Evolutionary conservation across 2,329 filamentous ascomycete genomes (phyloP).

Genomic region (Ceratocystis harringtonii): DNA sequence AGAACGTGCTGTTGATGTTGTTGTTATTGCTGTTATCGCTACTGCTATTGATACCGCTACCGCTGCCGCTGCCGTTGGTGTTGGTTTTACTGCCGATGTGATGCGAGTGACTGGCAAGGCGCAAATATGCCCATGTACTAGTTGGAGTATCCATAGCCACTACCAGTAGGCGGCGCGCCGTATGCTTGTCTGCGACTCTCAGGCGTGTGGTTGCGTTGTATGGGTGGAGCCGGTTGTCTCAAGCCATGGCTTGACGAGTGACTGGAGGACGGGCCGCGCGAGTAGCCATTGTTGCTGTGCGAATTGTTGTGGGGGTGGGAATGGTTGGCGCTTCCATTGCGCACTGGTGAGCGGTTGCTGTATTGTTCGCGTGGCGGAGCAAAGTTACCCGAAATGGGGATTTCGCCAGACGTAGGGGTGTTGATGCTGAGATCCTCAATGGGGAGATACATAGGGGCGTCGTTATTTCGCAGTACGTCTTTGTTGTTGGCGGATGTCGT

Average conservation of each 20-base stretch:
- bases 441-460: slow-evolving; percentile 38
- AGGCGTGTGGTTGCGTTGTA: slow-evolving; percentile 39
- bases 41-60: too few relatives aligned
- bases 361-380: slow-evolving; percentile 32
- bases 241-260: slow-evolving; percentile 11
- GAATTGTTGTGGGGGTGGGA: background rate
- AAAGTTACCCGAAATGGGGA: slow-evolving; percentile 45
- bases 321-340: slow-evolving; percentile 30
- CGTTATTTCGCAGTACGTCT: slow-evolving; percentile 52
- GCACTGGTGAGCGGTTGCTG: slow-evolving; percentile 35
- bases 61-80: too few relatives aligned
- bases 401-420: slow-evolving; percentile 58
- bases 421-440: slow-evolving; percentile 32
- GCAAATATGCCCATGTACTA: slow-evolving; percentile 14
- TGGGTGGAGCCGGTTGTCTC: slow-evolving; percentile 31
- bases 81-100: too few relatives aligned
- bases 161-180: slow-evolving; percentile 20
- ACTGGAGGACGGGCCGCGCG: background rate
- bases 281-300: background rate
- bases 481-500: slow-evolving; percentile 53
- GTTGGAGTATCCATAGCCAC: slow-evolving; percentile 17
- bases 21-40: too few relatives aligned
- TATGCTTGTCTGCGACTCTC: slow-evolving; percentile 37
- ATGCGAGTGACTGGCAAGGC: too few relatives aligned
- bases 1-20: background rate